Conservation (phyloP, 2,329 filamentous ascomycete species). For the Bipolaris gigantea region DNA sequence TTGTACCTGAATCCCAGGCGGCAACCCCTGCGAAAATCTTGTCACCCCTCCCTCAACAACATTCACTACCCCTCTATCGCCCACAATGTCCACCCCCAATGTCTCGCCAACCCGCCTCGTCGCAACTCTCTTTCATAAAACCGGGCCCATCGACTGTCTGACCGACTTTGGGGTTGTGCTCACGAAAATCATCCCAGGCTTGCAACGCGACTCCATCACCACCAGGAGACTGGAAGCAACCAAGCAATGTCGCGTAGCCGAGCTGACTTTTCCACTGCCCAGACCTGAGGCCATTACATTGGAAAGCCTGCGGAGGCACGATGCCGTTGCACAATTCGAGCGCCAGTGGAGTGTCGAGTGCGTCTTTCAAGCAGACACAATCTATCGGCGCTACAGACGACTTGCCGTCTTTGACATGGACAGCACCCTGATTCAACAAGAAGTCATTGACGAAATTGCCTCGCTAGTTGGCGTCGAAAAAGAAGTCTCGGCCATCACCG, state of each 20-base stretch:
- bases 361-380: conserved; percentile 70
- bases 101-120: conserved; percentile 32
- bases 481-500: conserved; percentile 84
- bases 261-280: conserved; percentile 64
- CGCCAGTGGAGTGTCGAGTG: conserved; percentile 88
- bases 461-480: conserved; percentile 79
- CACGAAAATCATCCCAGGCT: conserved; percentile 52
- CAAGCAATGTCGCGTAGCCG: conserved; percentile 64
- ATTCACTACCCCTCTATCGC: no score
- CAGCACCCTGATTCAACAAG: conserved; percentile 93
- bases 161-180: conserved; percentile 59
- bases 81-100: conserved; percentile 15
- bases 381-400: conserved; percentile 78
- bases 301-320: conserved; percentile 73
- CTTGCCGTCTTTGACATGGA: conserved; percentile 99
- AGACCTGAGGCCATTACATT: conserved; percentile 56
- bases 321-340: conserved; percentile 79
- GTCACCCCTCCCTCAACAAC: conserved; percentile 10
- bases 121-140: conserved; percentile 46
- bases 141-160: conserved; percentile 48
- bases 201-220: conserved; percentile 52
- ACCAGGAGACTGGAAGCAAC: conserved; percentile 61
- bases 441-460: conserved; percentile 95
- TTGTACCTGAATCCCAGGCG: not conserved
- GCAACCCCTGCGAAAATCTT: conserved; percentile 8